Evolutionary conservation across 345 rosid genomes (phyloP), one percentile per base, ranked within the genome.

Genomic region (Nephelium lappaceum): DNA sequence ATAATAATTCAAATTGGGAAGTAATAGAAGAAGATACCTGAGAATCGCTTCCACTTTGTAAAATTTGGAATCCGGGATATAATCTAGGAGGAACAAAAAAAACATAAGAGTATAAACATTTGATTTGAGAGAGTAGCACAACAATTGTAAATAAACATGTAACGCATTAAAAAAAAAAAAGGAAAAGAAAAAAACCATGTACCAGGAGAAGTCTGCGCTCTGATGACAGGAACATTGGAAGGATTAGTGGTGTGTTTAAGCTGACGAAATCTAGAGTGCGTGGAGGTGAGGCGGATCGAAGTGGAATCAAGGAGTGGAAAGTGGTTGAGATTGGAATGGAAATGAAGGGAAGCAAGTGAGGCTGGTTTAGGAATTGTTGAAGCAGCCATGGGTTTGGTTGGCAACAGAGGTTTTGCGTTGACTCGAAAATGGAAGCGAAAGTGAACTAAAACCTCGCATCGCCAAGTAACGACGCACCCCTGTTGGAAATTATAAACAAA

Each of bases 41-140:
- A 95, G 60, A 85, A 95, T 88, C 41, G 97, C 98, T 84, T 95
- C 98, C 64, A 95, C 93, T 77, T 90, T 93, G 86, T 95, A 95
- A 79, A 95, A 95, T 49, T 90, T 80, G 4, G 96, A 85, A 80
- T 91, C 97, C 15, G 96, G 96, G 21, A 88, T 38, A 51, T 88
- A 91, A 67, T 86, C 94, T 87, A 66, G 71, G 5, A 47, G 51
- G 11, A 81, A 78, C 24, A 23, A 65, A 80, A 69, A 25, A 23
- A 31, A 38, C 5, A 58, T 70, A 47, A 57, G 47, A 39, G 45
- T 77, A 38, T 15, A 49, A 64, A 36, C 61, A 24, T 63, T 63
- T 24, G 9, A 36, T 15, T 31, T 31, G 36, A 31, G 36, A 57
- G 15, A 24, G 11, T 61, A 45, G 21, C 57, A 43, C 5, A 23